Evolutionary conservation across 805 yeast genomes (phyloP).

Genomic region (Lachancea cidri): DNA sequence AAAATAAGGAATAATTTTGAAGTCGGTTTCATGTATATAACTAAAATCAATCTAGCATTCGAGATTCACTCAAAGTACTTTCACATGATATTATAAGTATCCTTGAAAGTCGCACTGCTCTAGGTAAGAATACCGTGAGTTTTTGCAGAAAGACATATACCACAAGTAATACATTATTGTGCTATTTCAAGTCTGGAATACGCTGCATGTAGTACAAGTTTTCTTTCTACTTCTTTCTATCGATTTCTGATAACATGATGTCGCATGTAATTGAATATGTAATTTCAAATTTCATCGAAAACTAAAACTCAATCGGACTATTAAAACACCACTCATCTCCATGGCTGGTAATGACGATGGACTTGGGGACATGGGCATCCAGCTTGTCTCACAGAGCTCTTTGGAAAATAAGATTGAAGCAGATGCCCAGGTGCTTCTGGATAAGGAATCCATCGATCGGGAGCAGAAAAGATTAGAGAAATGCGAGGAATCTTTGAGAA

Average conservation of each 20-base stretch:
- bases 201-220: too few species aligned
- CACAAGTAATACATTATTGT: too few species aligned
- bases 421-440: conserved; percentile 59
- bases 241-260: too few species aligned
- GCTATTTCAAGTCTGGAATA: too few species aligned
- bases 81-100: too few species aligned
- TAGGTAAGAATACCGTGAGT: too few species aligned
- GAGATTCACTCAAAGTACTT: too few species aligned
- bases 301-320: not conserved
- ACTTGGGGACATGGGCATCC: conserved; percentile 44
- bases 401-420: conserved; percentile 70
- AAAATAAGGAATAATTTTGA: conserved; percentile 33
- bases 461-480: conserved; percentile 75
- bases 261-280: not conserved
- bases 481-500: conserved; percentile 45
- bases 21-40: not conserved
- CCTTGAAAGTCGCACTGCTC: too few species aligned
- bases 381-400: conserved; percentile 70
- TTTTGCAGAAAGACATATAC: too few species aligned
- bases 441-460: conserved; percentile 59
- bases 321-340: not conserved
- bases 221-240: too few species aligned
- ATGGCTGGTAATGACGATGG: conserved; percentile 11
- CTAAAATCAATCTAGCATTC: too few species aligned
- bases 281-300: not conserved